Percentiles rank a stretch among this genome's conserved stretches.
These are phyloP conservation scores for Ogataea glucozyma DNA, from an alignment of 805 yeast species.

Conservation along the genomic window DNA sequence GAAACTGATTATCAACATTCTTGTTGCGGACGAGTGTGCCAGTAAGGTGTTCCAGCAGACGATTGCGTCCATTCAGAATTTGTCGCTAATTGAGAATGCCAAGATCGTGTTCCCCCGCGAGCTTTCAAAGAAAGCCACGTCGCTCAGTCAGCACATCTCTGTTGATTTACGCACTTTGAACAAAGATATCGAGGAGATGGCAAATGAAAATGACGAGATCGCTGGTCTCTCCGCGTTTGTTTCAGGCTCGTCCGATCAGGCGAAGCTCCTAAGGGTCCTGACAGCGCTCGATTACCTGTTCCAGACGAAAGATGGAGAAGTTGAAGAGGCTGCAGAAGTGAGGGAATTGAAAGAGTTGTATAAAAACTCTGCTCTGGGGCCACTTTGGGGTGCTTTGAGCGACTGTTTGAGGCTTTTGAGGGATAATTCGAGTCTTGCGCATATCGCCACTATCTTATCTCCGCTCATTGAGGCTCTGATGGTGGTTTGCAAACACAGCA, in stretches of 20 bases:
- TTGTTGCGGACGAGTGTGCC: constrained; percentile 81
- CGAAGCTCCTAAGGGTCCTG: constrained; percentile 78
- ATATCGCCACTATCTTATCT: constrained; percentile 74
- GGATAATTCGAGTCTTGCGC: constrained; percentile 53
- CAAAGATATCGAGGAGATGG: constrained; percentile 41
- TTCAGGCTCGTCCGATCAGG: constrained; percentile 80
- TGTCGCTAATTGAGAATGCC: constrained; percentile 62
- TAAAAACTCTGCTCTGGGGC: constrained; percentile 66
- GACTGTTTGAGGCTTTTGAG: constrained; percentile 67
- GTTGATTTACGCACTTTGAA: constrained; percentile 54
- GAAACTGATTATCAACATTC: constrained; percentile 60
- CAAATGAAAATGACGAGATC: constrained; percentile 47
- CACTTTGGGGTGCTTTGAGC: constrained; percentile 83
- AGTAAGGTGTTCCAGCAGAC: constrained; percentile 84
- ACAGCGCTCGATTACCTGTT: constrained; percentile 86
- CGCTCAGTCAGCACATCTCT: constrained; percentile 55
- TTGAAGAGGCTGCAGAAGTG: constrained; percentile 36
- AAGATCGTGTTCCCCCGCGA: constrained; percentile 66
- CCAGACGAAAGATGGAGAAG: constrained; percentile 43
- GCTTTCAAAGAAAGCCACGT: constrained; percentile 62
- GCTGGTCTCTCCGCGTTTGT: constrained; percentile 62
- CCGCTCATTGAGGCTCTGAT: constrained; percentile 90
- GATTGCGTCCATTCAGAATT: constrained; percentile 74
- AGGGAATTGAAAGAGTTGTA: constrained; percentile 62
- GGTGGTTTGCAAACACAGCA: constrained; percentile 93